Evolutionary conservation across 2,329 filamentous ascomycete species (phyloP), one percentile per base, ranked within the genome.

Genomic region (Aspergillus fructus): DNA sequence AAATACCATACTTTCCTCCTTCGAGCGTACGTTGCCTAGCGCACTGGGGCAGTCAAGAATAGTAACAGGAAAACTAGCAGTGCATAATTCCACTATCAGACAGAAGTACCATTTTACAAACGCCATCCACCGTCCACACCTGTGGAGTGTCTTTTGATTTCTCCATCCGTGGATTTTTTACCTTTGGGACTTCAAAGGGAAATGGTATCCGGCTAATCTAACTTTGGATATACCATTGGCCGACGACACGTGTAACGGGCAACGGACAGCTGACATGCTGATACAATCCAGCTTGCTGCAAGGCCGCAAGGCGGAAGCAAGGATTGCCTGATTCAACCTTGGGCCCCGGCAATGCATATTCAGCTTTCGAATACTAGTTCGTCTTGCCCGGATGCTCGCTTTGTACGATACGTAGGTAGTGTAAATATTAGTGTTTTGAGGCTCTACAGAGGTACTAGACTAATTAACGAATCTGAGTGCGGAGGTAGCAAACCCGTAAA

Each of bases 171-270:
- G 17, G n/a, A 21, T 49, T 48, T 23, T 56, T 48, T 30, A 21
- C 23, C 19, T 24, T 27, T 33, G 15, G 12, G 12, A 48, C 23
- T 7, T 30, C 3, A 43, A 24, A 43, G 11, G n/a, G 6, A 43
- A 21, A 30, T 30, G 27, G 27, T 30, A 11, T 30, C 27, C 27
- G 13, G 5, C 11, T 12, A 40, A 12, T 37, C 13, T 24, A 45
- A 39, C 41, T 34, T 45, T 17, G 34, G 50, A 33, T 41, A 46
- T 47, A 41, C 41, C 23, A 47, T 23, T 39, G 21, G 11, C 12
- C 24, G n/a, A 46, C 55, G n/a, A 46, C 55, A 57, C 55, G 55
- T 57, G 55, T 57, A 48, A 9, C 11, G 21, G 49, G 55, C 53
- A 48, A 9, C 12, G 21, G 49, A 49, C 15, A 27, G 37, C 48